phyloP scores from a whole-genome alignment of 495 filamentous ascomycete genomes.

The Neohortaea acidophila region DNA sequence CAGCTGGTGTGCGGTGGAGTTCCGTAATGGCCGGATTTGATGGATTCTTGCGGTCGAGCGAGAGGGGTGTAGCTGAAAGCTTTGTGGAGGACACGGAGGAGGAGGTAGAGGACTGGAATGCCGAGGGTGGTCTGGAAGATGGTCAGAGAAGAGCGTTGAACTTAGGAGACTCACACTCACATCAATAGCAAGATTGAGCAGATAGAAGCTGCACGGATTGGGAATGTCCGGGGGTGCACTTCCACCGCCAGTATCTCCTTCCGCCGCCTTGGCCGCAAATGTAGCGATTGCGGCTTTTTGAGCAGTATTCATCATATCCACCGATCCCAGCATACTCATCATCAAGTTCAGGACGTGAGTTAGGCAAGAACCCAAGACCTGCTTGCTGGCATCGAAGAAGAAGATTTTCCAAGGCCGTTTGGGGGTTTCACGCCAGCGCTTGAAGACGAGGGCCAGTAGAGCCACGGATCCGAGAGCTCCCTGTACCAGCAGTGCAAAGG shows the following conservation, averaged over 20 bases:
- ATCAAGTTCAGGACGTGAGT: conserved; percentile 82
- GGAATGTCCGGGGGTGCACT: conserved; percentile 28
- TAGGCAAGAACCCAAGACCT: conserved; percentile 86
- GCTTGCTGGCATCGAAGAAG: conserved; percentile 93
- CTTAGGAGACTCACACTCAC: conserved; percentile 42
- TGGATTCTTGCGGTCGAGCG: conserved; percentile 67
- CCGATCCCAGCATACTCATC: conserved; percentile 80
- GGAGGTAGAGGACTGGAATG: conserved; percentile 79
- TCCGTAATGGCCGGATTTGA: conserved; percentile 85
- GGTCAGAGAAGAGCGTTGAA: conserved; percentile 1
- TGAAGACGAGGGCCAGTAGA: conserved; percentile 73
- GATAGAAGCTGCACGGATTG: conserved; percentile 92
- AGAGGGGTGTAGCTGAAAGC: conserved; percentile 62
- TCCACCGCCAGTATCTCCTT: neutral
- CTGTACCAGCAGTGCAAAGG: conserved; percentile 81
- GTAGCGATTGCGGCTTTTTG: conserved; percentile 10
- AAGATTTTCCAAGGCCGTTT: conserved; percentile 87
- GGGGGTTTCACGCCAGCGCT: conserved; percentile 79
- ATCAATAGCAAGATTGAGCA: conserved; percentile 87
- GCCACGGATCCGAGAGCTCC: conserved; percentile 73
- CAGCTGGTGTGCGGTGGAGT: conserved; percentile 62
- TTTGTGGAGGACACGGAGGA: conserved; percentile 59
- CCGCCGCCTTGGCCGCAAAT: neutral
- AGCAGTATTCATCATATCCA: conserved; percentile 30
- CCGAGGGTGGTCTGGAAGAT: conserved; percentile 68